Conservation (phyloP, 805 yeast species). For the Saccharomycopsis guyanensis region DNA sequence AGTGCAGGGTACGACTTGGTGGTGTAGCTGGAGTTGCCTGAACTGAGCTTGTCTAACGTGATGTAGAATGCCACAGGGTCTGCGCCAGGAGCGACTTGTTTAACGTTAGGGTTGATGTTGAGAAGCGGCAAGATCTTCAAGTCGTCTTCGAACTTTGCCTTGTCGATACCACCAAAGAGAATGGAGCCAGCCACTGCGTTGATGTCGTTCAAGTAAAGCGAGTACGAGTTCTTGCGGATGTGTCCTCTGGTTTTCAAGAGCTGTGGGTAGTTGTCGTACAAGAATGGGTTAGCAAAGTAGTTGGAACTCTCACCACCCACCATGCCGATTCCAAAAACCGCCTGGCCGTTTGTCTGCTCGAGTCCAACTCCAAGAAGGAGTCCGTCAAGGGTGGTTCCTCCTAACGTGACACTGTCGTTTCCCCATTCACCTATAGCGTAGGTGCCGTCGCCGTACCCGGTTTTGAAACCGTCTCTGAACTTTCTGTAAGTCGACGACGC, state of each 20-base stretch:
- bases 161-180: slow-evolving; percentile 66
- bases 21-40: background rate
- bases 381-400: slow-evolving; percentile 3
- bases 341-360: slow-evolving; percentile 26
- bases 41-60: background rate
- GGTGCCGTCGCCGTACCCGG: slow-evolving; percentile 11
- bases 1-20: slow-evolving; percentile 3
- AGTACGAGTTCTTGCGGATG: slow-evolving; percentile 48
- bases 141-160: slow-evolving; percentile 49
- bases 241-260: slow-evolving; percentile 50
- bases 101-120: background rate
- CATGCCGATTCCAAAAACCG: slow-evolving; percentile 72
- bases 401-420: slow-evolving; percentile 9
- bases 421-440: slow-evolving; percentile 16
- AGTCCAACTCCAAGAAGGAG: slow-evolving; percentile 13
- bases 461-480: slow-evolving; percentile 5
- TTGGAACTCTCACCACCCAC: slow-evolving; percentile 52
- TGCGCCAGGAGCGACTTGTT: background rate
- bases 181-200: slow-evolving; percentile 42
- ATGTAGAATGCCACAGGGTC: background rate
- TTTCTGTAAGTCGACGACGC: background rate
- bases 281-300: slow-evolving; percentile 29
- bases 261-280: slow-evolving; percentile 62
- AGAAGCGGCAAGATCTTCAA: slow-evolving; percentile 23
- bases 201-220: slow-evolving; percentile 46